Conservation (phyloP, 1,139 yeast species). For the Wickerhamomyces sp. region DNA sequence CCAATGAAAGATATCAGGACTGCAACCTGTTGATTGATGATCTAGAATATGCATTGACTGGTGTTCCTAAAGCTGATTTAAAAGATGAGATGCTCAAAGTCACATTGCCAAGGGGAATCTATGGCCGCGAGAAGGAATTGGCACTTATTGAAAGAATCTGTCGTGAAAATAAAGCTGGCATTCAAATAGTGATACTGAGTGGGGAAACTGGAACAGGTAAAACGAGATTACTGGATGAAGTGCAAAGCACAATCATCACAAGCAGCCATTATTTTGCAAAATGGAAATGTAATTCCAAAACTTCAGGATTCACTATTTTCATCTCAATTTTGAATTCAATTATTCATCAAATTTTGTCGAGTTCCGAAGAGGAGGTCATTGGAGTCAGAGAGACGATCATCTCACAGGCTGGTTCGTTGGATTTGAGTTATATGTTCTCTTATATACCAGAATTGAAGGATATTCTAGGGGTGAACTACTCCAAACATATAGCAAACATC, state of each 20-base stretch:
- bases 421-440: slow-evolving; percentile 38
- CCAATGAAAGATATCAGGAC: slow-evolving; percentile 38
- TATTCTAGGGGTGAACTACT: slow-evolving; percentile 42
- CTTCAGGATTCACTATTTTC: slow-evolving; percentile 29
- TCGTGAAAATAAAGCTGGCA: slow-evolving; percentile 25
- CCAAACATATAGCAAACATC: slow-evolving; percentile 21
- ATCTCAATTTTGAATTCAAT: slow-evolving; percentile 37
- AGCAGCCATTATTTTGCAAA: slow-evolving; percentile 36
- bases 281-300: slow-evolving; percentile 39
- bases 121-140: slow-evolving; percentile 35
- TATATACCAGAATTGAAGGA: slow-evolving; percentile 43
- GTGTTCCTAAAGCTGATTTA: neutral
- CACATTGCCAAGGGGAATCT: slow-evolving; percentile 29
- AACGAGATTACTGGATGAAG: slow-evolving; percentile 39
- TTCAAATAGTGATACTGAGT: slow-evolving; percentile 33
- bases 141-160: slow-evolving; percentile 27
- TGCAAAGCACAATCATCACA: slow-evolving; percentile 35
- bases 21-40: slow-evolving; percentile 37
- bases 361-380: slow-evolving; percentile 33
- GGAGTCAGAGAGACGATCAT: slow-evolving; percentile 42
- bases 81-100: slow-evolving; percentile 24
- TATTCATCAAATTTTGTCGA: slow-evolving; percentile 40
- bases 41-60: slow-evolving; percentile 25
- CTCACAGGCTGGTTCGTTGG: slow-evolving; percentile 35
- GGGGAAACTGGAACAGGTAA: slow-evolving; percentile 51